Percentiles rank a stretch among this genome's conserved stretches.
These are phyloP conservation scores for Anisogramma anomala DNA, from an alignment of 2,329 filamentous ascomycete genomes.

Conservation along the genomic window DNA sequence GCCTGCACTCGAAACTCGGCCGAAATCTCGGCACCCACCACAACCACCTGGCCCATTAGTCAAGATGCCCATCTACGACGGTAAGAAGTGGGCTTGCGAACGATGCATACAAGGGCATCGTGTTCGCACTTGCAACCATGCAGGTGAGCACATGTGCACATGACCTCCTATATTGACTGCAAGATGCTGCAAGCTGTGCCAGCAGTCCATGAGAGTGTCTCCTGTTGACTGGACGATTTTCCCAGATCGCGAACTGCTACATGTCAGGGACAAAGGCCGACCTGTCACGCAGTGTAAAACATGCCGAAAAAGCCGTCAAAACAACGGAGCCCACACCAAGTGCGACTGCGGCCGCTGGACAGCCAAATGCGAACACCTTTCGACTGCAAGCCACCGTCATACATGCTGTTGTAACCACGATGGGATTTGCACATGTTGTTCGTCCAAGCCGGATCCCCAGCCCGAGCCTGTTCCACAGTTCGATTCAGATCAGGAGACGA, in stretches of 20 bases:
- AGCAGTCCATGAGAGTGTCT: neutral
- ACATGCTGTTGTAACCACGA: slow-evolving; percentile 62
- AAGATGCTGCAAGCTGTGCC: slow-evolving; percentile 1
- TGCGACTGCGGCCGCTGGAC: slow-evolving; percentile 95
- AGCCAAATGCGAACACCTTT: slow-evolving; percentile 53
- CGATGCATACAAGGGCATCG: slow-evolving; percentile 96
- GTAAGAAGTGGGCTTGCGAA: slow-evolving; percentile 96
- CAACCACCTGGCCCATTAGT: no score
- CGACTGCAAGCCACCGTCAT: slow-evolving; percentile 48
- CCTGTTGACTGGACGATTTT: neutral
- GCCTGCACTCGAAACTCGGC: neutral
- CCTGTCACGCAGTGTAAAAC: slow-evolving; percentile 97
- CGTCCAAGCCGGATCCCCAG: slow-evolving; percentile 47
- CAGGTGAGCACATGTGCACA: slow-evolving; percentile 52
- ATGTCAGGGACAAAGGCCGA: slow-evolving; percentile 95
- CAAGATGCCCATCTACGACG: slow-evolving; percentile 65
- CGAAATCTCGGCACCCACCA: neutral
- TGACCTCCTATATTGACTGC: neutral
- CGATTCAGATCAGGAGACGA: slow-evolving; percentile 38
- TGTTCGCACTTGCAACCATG: slow-evolving; percentile 96
- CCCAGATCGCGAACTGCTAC: slow-evolving; percentile 44
- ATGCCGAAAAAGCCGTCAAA: slow-evolving; percentile 93
- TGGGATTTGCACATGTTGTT: slow-evolving; percentile 51
- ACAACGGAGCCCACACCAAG: slow-evolving; percentile 84
- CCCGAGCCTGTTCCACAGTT: slow-evolving; percentile 55